Conservation (phyloP, 2,329 filamentous ascomycete genomes). For the Arachnopeziza araneosa region DNA sequence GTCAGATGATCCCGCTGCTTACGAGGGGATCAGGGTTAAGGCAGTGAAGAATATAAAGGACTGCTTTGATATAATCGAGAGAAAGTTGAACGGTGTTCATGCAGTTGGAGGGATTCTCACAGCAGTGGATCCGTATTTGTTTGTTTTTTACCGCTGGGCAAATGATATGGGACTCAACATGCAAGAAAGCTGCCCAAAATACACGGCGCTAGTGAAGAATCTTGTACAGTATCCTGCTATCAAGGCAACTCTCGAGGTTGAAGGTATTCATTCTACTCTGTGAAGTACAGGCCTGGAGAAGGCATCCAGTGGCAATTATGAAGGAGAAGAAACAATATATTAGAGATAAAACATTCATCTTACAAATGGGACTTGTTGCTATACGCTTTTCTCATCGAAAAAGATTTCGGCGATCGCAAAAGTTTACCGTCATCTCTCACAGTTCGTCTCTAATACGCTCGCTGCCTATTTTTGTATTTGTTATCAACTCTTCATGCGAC, state of each 20-base stretch:
- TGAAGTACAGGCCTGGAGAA: neutral
- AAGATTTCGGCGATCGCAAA: too few species aligned
- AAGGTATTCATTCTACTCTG: slow-evolving; percentile 7
- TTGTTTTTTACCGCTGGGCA: slow-evolving; percentile 32
- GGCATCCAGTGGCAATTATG: too few species aligned
- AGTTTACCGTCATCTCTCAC: too few species aligned
- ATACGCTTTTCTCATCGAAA: too few species aligned
- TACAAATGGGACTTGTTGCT: too few species aligned
- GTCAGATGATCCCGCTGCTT: slow-evolving; percentile 18
- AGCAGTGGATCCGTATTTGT: slow-evolving; percentile 32
- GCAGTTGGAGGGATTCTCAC: slow-evolving; percentile 31
- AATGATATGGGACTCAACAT: slow-evolving; percentile 16
- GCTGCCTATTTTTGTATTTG: too few species aligned
- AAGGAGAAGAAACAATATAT: too few species aligned
- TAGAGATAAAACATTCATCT: too few species aligned
- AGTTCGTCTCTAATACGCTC: too few species aligned
- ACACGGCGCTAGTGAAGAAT: slow-evolving; percentile 13
- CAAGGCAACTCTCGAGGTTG: slow-evolving; percentile 5
- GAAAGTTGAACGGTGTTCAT: slow-evolving; percentile 18
- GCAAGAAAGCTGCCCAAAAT: slow-evolving; percentile 17
- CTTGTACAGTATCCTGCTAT: slow-evolving; percentile 9
- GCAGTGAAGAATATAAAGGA: slow-evolving; percentile 20
- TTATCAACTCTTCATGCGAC: too few species aligned
- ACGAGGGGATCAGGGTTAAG: slow-evolving; percentile 20
- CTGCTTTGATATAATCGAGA: slow-evolving; percentile 25